Percentiles rank a stretch among this genome's conserved stretches.
phyloP scores from a whole-genome alignment of 1,284 basidiomycete genomes.

The Vanrija sp. region DNA sequence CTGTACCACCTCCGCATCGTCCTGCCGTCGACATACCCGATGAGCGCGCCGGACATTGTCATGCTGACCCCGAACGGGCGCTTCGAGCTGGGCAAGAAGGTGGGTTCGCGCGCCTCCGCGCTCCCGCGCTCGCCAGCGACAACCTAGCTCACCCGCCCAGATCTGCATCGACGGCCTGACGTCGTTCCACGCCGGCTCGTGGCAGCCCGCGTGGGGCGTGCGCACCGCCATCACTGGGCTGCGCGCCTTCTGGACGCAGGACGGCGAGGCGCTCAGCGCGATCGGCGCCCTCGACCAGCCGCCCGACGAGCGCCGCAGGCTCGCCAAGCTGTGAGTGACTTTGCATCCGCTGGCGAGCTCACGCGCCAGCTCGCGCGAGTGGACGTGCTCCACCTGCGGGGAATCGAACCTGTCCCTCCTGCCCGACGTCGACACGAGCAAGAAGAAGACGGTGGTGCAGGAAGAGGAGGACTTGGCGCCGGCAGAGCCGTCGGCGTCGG shows the following conservation, averaged over 20 bases:
- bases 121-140: too few species aligned
- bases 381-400: conserved; percentile 73
- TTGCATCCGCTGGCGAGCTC: background rate
- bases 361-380: conserved; percentile 66
- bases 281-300: conserved; percentile 85
- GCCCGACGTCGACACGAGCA: conserved; percentile 28
- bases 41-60: conserved; percentile 88
- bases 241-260: conserved; percentile 85
- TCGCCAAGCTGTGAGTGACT: conserved; percentile 67
- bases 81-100: conserved; percentile 94
- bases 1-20: conserved; percentile 86
- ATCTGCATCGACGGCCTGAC: conserved; percentile 88
- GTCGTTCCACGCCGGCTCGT: conserved; percentile 58
- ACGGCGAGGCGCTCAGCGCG: conserved; percentile 81
- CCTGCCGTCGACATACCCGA: conserved; percentile 88
- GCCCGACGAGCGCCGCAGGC: conserved; percentile 68
- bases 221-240: conserved; percentile 91
- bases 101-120: too few species aligned
- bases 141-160: conserved; percentile 52
- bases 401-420: conserved; percentile 65
- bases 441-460: too few species aligned
- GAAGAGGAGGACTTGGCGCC: too few species aligned
- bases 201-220: conserved; percentile 98
- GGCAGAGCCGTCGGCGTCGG: too few species aligned
- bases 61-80: conserved; percentile 92